Conservation (phyloP, 768 basidiomycete species). For the Multifurca ochricompacta region DNA sequence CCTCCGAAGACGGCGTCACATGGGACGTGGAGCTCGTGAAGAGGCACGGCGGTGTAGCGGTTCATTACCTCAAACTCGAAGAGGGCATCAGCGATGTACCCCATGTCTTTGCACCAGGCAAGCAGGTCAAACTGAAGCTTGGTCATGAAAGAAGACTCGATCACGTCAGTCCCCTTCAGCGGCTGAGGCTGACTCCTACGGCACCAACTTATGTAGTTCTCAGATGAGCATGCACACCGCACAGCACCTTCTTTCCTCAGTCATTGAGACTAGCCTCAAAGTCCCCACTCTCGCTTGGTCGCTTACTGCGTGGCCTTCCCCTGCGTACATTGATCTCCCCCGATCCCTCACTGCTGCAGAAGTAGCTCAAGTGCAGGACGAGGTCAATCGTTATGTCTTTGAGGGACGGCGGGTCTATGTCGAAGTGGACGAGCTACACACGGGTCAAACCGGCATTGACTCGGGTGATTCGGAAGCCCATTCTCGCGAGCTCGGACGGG, state of each 20-base stretch:
- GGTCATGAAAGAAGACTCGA: slow-evolving; percentile 60
- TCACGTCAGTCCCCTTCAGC: slow-evolving; percentile 41
- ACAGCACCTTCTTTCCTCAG: slow-evolving; percentile 74
- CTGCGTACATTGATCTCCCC: slow-evolving; percentile 72
- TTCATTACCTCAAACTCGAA: slow-evolving; percentile 56
- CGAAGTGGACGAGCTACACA: slow-evolving; percentile 64
- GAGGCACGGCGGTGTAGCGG: slow-evolving; percentile 62
- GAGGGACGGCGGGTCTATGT: slow-evolving; percentile 61
- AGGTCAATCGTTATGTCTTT: slow-evolving; percentile 60
- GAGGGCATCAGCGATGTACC: slow-evolving; percentile 38
- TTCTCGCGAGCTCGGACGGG: slow-evolving; percentile 48
- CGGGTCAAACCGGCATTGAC: slow-evolving; percentile 24
- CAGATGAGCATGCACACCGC: slow-evolving; percentile 83
- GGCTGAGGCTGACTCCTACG: not conserved
- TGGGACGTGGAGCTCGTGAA: slow-evolving; percentile 62
- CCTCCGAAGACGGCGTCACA: slow-evolving; percentile 34
- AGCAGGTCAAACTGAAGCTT: slow-evolving; percentile 44
- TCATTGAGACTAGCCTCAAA: slow-evolving; percentile 56
- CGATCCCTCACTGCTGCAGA: slow-evolving; percentile 59
- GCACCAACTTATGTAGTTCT: not conserved
- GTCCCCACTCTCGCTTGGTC: slow-evolving; percentile 79
- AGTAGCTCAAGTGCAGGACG: slow-evolving; percentile 49
- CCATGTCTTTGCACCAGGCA: slow-evolving; percentile 43
- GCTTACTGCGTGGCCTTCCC: slow-evolving; percentile 56
- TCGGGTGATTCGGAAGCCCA: slow-evolving; percentile 32